Base-by-base conservation (phyloP, 306 rosid genomes). In the Cyclanthera cordifolia region DNA sequence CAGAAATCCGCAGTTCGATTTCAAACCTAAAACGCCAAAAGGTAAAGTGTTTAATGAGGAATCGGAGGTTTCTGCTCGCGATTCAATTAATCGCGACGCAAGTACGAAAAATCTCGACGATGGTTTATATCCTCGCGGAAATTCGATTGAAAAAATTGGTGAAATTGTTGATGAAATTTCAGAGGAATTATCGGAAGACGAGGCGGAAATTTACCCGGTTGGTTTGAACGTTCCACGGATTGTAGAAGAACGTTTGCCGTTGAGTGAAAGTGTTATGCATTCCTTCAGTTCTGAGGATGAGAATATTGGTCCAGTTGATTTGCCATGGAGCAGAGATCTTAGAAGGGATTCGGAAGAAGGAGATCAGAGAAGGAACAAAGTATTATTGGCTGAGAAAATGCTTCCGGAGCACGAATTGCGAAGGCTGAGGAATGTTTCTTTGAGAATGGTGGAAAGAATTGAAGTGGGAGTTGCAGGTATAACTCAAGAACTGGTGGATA, bases 361-460 rank as follows among this genome's bases (percentile, higher is more conserved):
- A 19, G 88, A 48, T 49, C 76, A 53, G 52, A 75, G 72, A 69
- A 75, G 87, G 60, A 88, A 89, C 63, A 87, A 79, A 45, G 71
- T 87, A 24, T 74, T 66, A 54, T 46, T 80, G 67, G 96, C 90
- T 6, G 97, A 92, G 80, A 74, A 24, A 64, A 65, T 61, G 71
- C 72, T 92, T 59, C 95, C 97, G 1, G 87, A 82, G 64, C 95
- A 92, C 19, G 96, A 89, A 64, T 75, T 92, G 77, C 79, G 63
- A 78, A 87, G 96, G 87, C 93, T 92, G 8, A 85, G 96, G 65
- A 92, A 87, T 25, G 27, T 92, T 66, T 85, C 97, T 14, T 77
- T 85, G 80, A 85, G 97, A 73, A 89, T 74, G 92, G 71, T 84
- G 74, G 95, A 85, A 73, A 87, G 95, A 69, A 87, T 77, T 37